Percentiles rank a stretch among this genome's conserved stretches.
Evolutionary conservation across 2,329 filamentous ascomycete genomes (phyloP).

Genomic region (Scedosporium aurantiacum): DNA sequence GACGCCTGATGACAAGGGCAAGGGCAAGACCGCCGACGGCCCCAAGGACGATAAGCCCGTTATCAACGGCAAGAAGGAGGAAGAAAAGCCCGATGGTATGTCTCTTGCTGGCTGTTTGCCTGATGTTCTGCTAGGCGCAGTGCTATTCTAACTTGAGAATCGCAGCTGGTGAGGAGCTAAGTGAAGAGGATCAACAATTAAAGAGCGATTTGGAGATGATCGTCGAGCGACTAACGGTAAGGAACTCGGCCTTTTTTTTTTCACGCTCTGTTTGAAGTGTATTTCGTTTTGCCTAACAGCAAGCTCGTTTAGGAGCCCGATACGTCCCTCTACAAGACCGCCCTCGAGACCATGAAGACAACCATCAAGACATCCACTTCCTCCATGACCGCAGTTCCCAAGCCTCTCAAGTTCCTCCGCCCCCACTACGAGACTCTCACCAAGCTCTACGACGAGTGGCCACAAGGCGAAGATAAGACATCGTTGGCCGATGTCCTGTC

Average conservation of each 20-base stretch:
- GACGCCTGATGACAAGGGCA: constrained; percentile 84
- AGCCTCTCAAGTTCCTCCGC: constrained; percentile 93
- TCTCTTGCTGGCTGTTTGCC: constrained; percentile 6
- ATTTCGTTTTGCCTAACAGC: constrained; percentile 9
- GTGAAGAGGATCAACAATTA: constrained; percentile 94
- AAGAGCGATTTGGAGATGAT: constrained; percentile 98
- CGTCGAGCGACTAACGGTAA: constrained; percentile 82
- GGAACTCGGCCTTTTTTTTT: constrained; percentile 11
- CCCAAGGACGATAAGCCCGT: constrained; percentile 58
- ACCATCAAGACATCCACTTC: constrained; percentile 99
- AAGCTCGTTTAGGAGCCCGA: constrained; percentile 63
- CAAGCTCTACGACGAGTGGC: constrained; percentile 83
- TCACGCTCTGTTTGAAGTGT: neutral
- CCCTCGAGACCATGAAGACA: constrained; percentile 91
- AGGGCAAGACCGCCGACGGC: constrained; percentile 76
- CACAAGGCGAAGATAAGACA: constrained; percentile 72
- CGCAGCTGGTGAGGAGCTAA: constrained; percentile 68
- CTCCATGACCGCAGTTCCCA: constrained; percentile 98
- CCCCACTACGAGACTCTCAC: constrained; percentile 89
- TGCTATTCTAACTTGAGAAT: constrained; percentile 10
- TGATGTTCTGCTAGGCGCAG: neutral
- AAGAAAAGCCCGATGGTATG: constrained; percentile 46
- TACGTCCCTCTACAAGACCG: constrained; percentile 76
- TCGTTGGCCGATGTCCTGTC: constrained; percentile 90
- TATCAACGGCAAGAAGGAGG: constrained; percentile 67